These are phyloP conservation scores for Calonectria pteridis DNA, from an alignment of 2,329 filamentous ascomycete genomes.

Conservation along the genomic window DNA sequence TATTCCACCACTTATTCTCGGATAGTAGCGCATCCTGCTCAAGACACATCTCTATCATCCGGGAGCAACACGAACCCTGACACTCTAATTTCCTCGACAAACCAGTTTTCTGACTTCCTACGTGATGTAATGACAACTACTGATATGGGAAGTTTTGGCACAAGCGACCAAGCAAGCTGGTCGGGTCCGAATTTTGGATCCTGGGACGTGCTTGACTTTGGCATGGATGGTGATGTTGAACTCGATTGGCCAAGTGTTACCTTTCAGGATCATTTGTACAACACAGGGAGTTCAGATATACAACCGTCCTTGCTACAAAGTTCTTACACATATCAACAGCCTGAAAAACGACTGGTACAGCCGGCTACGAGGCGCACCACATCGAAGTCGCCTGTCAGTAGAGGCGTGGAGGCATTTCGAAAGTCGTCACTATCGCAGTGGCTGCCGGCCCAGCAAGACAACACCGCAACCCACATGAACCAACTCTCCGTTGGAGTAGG, in stretches of 20 bases:
- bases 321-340: background rate
- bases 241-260: background rate
- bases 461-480: background rate
- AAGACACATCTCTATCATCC: no score
- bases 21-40: no score
- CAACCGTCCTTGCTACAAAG: background rate
- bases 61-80: background rate
- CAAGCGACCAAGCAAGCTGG: background rate
- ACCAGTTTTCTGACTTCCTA: background rate
- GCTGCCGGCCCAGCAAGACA: background rate
- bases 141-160: background rate
- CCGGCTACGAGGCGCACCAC: background rate
- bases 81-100: background rate
- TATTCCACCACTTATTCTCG: background rate
- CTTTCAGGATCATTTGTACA: background rate
- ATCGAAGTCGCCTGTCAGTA: rapidly evolving
- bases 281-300: background rate
- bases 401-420: background rate
- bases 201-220: background rate
- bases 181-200: background rate
- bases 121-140: background rate
- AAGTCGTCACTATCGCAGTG: background rate
- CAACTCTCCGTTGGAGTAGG: background rate
- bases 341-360: no score
- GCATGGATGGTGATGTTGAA: background rate